phyloP scores from a whole-genome alignment of 768 basidiomycete species.

The Podaxis mareebaensis region DNA sequence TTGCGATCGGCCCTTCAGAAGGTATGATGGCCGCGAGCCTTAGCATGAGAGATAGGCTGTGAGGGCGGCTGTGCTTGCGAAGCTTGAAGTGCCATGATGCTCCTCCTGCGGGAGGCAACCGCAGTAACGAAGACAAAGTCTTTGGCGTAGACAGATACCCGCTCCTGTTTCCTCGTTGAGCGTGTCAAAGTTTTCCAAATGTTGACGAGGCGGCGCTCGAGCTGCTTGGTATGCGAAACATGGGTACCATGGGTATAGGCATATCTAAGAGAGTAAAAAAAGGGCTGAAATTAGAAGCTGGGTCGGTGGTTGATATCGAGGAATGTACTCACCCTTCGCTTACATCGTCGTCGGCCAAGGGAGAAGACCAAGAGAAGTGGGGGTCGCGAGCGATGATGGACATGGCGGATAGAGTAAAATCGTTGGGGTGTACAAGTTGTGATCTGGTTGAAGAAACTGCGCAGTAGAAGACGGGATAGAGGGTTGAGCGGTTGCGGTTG shows the following conservation, averaged over 20 bases:
- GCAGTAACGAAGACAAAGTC: conserved; percentile 63
- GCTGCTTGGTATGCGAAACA: conserved; percentile 39
- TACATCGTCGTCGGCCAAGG: conserved; percentile 19
- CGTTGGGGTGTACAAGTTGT: neutral
- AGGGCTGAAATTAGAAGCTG: neutral
- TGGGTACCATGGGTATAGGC: conserved; percentile 15
- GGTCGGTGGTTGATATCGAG: neutral
- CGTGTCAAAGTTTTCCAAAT: conserved; percentile 65
- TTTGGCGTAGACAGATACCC: conserved; percentile 53
- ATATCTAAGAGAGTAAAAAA: neutral
- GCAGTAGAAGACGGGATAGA: neutral
- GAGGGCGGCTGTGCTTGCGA: neutral
- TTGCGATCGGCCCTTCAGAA: neutral
- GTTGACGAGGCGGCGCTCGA: conserved; percentile 59
- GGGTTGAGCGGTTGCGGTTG: neutral
- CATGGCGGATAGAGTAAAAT: conserved; percentile 19
- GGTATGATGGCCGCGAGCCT: neutral
- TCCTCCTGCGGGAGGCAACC: conserved; percentile 46
- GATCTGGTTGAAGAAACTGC: neutral
- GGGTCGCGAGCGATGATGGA: conserved; percentile 28
- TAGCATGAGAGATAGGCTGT: neutral
- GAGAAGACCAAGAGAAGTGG: conserved; percentile 32
- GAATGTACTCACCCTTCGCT: neutral
- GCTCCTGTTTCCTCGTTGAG: conserved; percentile 49
- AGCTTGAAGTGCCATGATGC: conserved; percentile 31